These are phyloP conservation scores for Agrostemma githago DNA, from an alignment of 148 eudicot species.

Conservation along the genomic window DNA sequence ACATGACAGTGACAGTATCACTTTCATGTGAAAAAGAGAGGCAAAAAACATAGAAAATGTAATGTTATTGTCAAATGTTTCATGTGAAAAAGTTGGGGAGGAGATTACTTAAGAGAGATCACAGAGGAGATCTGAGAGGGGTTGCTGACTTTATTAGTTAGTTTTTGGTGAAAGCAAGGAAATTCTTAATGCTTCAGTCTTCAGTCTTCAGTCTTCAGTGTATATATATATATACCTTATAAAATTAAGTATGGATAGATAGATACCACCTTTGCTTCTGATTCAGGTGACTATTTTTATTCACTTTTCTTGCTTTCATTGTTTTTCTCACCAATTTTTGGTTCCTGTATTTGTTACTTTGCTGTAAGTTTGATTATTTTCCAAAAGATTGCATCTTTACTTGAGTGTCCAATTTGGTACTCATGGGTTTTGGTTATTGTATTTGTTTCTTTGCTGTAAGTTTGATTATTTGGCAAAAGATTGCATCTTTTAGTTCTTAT, in stretches of 20 bases:
- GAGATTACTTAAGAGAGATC: background rate
- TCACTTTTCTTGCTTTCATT: constrained; percentile 1
- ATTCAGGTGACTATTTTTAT: constrained; percentile 37
- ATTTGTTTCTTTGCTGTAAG: background rate
- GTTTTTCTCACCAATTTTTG: background rate
- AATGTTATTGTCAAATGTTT: constrained; percentile 16
- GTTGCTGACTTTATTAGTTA: constrained; percentile 5
- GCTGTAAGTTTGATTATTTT: background rate
- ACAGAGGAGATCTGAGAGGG: constrained; percentile 24
- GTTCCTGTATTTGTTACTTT: background rate
- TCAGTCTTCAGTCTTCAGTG: too few species aligned
- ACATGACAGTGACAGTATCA: constrained; percentile 18
- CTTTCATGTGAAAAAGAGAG: constrained; percentile 15
- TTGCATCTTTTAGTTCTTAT: background rate
- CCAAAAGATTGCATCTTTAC: background rate
- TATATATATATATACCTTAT: too few species aligned
- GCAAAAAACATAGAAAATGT: constrained; percentile 4
- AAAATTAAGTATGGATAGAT: background rate
- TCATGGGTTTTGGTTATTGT: constrained; percentile 7
- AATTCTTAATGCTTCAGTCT: too few species aligned
- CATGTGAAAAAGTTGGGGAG: constrained; percentile 36
- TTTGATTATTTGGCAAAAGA: background rate
- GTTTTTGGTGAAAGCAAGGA: constrained; percentile 22
- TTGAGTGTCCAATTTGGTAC: background rate
- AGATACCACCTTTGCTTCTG: constrained; percentile 29